Evolutionary conservation across 2,329 filamentous ascomycete species (phyloP), one percentile per base, ranked within the genome.

Genomic region (Botryotinia globosa): DNA sequence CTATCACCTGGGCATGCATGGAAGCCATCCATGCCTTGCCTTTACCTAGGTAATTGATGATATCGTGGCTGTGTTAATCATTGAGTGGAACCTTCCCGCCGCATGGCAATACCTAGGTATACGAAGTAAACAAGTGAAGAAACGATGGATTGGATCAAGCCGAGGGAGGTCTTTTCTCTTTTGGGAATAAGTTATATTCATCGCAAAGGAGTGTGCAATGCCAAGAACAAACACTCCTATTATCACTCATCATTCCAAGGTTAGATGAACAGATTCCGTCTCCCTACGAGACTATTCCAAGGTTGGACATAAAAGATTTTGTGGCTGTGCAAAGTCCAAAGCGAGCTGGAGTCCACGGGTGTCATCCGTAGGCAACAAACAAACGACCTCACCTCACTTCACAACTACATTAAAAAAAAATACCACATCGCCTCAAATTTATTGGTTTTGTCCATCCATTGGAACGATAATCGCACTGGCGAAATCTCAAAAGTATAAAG

Each of bases 321-420:
- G 59, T 62, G 59, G 59, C 59, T 62, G 59, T 62, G 59, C 59
- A 62, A 56, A 62, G 12, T 62, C 34, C 14, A n/a, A 56, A 62
- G 12, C 59, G 25, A 42, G n/a, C n/a, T n/a, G n/a, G n/a, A n/a
- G n/a, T n/a, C n/a, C n/a, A n/a, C n/a, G n/a, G n/a, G 22, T 39
- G 34, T 39, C 25, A n/a, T 42, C 37, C 59, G 6, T n/a, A 62
- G 34, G 63, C 22, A 51, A 29, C 51, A 29, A 51, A 29, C 51
- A 29, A 56, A 18, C n/a, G 6, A 66, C 64, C 14, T 66, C 64
- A 66, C 9, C 32, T n/a, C 45, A 54, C 29, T 37, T 42, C n/a
- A 56, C 18, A 32, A 22, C 8, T 9, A 56, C 34, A 20, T 37
- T 29, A 2, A 29, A 9, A 3, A n/a, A n/a, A 3, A 14, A 39